A percentile compares a stretch with the other conserved stretches of the same genome.
Conservation (phyloP, 2,329 filamentous ascomycete species). For the Colletotrichum shisoi region DNA sequence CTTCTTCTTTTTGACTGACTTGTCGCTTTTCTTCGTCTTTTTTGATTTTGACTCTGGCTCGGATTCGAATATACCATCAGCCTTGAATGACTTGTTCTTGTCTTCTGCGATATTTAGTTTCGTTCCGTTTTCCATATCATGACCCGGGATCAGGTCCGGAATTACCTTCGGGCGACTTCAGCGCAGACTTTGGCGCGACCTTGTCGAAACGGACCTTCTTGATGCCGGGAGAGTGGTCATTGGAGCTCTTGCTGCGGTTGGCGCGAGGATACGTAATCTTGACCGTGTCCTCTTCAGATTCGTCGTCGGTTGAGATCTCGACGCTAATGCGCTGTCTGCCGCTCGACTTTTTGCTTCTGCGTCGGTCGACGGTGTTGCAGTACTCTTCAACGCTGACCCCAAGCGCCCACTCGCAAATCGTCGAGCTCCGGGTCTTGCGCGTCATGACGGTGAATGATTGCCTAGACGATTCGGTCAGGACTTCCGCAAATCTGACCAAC, state of each 20-base stretch:
- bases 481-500: neutral
- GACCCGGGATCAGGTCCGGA: neutral
- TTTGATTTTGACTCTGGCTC: conserved; percentile 25
- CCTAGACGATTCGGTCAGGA: neutral
- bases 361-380: conserved; percentile 38
- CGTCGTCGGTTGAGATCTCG: conserved; percentile 60
- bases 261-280: conserved; percentile 59
- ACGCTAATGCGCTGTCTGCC: conserved; percentile 46
- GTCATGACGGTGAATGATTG: conserved; percentile 22
- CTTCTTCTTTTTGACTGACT: conserved; percentile 34
- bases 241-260: conserved; percentile 34
- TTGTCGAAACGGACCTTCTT: conserved; percentile 58
- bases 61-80: conserved; percentile 36
- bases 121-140: conserved; percentile 3
- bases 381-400: conserved; percentile 48
- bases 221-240: conserved; percentile 30
- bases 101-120: conserved; percentile 28
- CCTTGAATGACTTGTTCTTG: conserved; percentile 11
- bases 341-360: conserved; percentile 30
- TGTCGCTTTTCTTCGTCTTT: conserved; percentile 30
- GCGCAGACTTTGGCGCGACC: conserved; percentile 48
- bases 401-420: conserved; percentile 54
- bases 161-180: conserved; percentile 46
- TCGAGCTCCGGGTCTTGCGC: conserved; percentile 33
- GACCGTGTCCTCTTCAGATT: conserved; percentile 59